These are phyloP conservation scores for Bruguiera gymnorhiza DNA, from an alignment of 345 rosid genomes.

Conservation along the genomic window DNA sequence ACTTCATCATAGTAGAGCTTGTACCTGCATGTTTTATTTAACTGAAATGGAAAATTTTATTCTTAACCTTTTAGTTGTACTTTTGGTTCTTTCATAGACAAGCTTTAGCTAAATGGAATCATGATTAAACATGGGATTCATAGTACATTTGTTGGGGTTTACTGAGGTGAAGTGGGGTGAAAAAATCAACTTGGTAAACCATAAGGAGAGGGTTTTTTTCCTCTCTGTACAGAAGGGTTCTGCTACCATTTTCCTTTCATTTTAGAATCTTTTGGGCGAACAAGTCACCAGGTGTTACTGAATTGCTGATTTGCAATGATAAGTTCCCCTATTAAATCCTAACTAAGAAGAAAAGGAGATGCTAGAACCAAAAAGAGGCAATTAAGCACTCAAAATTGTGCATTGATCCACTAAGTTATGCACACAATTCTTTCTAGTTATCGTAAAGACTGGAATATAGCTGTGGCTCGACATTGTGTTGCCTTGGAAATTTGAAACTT, in stretches of 20 bases:
- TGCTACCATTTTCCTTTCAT: not conserved
- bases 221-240: not conserved
- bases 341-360: not conserved
- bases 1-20: not conserved
- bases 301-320: not conserved
- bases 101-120: not conserved
- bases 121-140: not conserved
- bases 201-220: not conserved
- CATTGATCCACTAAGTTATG: not conserved
- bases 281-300: not conserved
- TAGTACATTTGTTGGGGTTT: not conserved
- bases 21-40: not conserved
- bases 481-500: not conserved
- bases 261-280: not conserved
- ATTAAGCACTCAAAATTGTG: not conserved
- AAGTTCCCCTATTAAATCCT: conserved; percentile 4
- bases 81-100: not conserved
- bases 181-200: not conserved
- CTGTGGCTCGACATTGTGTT: not conserved
- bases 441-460: not conserved
- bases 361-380: not conserved
- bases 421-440: not conserved
- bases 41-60: conserved; percentile 11
- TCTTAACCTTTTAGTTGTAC: too few species aligned
- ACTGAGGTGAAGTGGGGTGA: not conserved